Percentiles rank a stretch among this genome's conserved stretches.
Evolutionary conservation across 768 basidiomycete species (phyloP).

Genomic region (Agaricus sinodeliciosus): DNA sequence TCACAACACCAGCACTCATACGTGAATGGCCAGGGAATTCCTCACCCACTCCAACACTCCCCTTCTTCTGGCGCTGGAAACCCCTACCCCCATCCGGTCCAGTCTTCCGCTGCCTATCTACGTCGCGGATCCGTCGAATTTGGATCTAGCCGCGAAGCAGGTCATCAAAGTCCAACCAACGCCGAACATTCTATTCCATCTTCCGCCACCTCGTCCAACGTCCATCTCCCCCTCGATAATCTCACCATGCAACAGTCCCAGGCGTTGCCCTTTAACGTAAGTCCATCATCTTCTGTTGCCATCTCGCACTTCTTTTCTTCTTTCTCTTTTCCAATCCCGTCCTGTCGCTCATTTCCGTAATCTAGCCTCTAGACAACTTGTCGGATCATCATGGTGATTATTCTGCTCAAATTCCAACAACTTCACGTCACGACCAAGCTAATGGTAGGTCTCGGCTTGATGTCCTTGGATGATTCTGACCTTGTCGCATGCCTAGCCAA

Average conservation of each 20-base stretch:
- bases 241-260: conserved; percentile 4
- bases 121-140: conserved; percentile 29
- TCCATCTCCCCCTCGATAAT: conserved; percentile 38
- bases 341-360: neutral
- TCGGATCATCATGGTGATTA: neutral
- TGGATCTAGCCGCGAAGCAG: conserved; percentile 37
- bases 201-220: conserved; percentile 45
- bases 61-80: conserved; percentile 5
- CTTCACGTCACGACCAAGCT: neutral
- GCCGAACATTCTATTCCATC: conserved; percentile 41
- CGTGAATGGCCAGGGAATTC: conserved; percentile 6
- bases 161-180: conserved; percentile 26
- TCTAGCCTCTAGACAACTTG: conserved; percentile 1
- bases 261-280: conserved; percentile 6
- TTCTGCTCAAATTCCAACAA: neutral
- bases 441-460: conserved; percentile 55
- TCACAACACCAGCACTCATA: conserved; percentile 10
- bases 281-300: neutral
- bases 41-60: conserved; percentile 3
- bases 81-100: conserved; percentile 1
- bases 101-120: conserved; percentile 12
- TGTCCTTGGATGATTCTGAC: conserved; percentile 71
- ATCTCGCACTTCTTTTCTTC: conserved; percentile 1
- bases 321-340: conserved; percentile 9
- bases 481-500: conserved; percentile 49